phyloP scores from a whole-genome alignment of 2,329 filamentous ascomycete genomes.

The Aureobasidium mangrovei region DNA sequence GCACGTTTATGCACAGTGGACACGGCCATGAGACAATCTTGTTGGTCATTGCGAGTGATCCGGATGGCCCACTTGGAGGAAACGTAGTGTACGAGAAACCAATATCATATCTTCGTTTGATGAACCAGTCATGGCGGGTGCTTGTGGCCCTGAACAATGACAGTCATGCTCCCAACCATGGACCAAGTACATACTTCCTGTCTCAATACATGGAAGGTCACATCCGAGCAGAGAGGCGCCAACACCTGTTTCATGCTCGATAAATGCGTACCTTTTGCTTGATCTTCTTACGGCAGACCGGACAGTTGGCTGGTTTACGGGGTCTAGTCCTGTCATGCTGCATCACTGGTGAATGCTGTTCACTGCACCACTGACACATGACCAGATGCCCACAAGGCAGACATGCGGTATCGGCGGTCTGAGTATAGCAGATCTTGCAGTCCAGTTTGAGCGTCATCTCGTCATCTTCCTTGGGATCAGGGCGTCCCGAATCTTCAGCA shows the following conservation, averaged over 20 bases:
- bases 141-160: too few relatives aligned
- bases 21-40: too few relatives aligned
- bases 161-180: too few relatives aligned
- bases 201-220: neutral
- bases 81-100: too few relatives aligned
- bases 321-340: conserved; percentile 34
- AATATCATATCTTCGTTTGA: too few relatives aligned
- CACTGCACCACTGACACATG: conserved; percentile 48
- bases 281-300: conserved; percentile 38
- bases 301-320: conserved; percentile 32
- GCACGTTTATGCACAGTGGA: too few relatives aligned
- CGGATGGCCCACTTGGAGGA: too few relatives aligned
- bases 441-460: conserved; percentile 43
- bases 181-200: neutral
- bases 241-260: neutral
- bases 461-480: conserved; percentile 39
- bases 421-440: conserved; percentile 46
- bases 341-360: conserved; percentile 39
- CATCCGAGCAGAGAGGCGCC: neutral
- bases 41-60: too few relatives aligned
- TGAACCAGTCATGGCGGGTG: too few relatives aligned
- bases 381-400: conserved; percentile 48
- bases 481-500: conserved; percentile 36
- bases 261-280: conserved; percentile 33
- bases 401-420: conserved; percentile 43